Base-by-base conservation (phyloP, 2,329 filamentous ascomycete species). In the Hypoxylon sp. region DNA sequence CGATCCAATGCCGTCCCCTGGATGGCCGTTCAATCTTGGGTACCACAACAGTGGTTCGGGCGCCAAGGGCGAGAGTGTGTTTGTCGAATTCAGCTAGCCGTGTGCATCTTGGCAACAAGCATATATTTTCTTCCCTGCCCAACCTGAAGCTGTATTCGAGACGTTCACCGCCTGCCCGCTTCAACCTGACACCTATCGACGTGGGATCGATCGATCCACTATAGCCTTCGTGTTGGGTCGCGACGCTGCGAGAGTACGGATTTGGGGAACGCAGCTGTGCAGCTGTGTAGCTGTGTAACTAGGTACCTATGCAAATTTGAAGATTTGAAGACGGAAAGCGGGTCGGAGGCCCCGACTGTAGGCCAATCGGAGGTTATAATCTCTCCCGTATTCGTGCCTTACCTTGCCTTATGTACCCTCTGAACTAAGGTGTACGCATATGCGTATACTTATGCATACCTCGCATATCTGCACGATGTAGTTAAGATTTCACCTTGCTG, bases 91-190 rank as follows among this genome's bases (percentile, higher is more conserved):
- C 53, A 46, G 50, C 55, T 63, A 55, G 66, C 54, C 49, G 58
- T 57, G 57, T 63, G 62, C 53, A 49, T 61, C 50, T 58, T 65
- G 66, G 66, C 66, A 44, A 44, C 31, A 14, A 33, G 57, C 66
- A 62, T 58, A 25, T 46, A 4, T 35, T n/a, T 49, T 11, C 20
- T 62, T 66, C 54, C 53, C 51, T 65, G 56, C 66, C 61, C 61
- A 54, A 64, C 57, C 31, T 56, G 30, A 37, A 61, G 48, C 22
- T 33, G 10, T 22, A 25, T 27, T 37, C 50, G 49, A 40, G 56
- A 40, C 6, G 27, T 48, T 66, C 66, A 69, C 62, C 63, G 63
- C 63, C 40, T 55, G 40, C 54, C 54, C 30, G 17, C 30, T 53
- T 53, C 31, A 33, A 62, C 33, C 56, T 62, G 51, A 49, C 6